Evolutionary conservation across 1,139 yeast species (phyloP), one percentile per base, ranked within the genome.

Genomic region (Debaryomyces psychrophilus): DNA sequence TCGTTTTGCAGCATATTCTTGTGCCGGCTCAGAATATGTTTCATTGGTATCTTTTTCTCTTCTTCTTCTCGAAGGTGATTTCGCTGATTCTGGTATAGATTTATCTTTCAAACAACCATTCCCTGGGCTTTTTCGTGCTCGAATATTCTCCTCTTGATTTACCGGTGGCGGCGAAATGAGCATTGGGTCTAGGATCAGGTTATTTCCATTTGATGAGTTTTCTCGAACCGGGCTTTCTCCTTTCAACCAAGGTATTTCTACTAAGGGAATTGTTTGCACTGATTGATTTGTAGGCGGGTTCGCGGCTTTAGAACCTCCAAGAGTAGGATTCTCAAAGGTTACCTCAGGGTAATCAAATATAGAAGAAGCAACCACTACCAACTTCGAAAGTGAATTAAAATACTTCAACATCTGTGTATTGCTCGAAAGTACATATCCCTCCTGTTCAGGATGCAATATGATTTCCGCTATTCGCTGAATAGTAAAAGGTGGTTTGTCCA

Each of bases 381-480:
- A 49, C 50, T 62, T 68, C 8, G 55, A 47, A 31, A 71, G 48
- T 4, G 73, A 63, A 48, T 70, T 65, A 52, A 67, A 57, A 47
- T 57, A 69, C 49, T 69, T 71, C 18, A 58, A 47, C 1, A 66
- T 45, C 8, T 65, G 66, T 1, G 62, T 65, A 27, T 58, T 62
- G 18, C 60, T 55, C 1, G 52, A 55, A 2, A 73, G 51, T 36
- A 66, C 66, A 53, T 71, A 72, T 18, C 69, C 68, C 45, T 65
- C 60, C 2, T 44, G 44, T 14, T 50, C 51, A 0, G 85, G 85
- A 11, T 67, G 60, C 0, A 61, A 43, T 1, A 83, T 50, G 15
- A 85, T 60, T 58, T 85, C 90, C 0, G 83, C 76, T 7, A 84
- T 53, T 44, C 90, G 61, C 41, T 73, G 69, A 1, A 82, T 57